phyloP scores from a whole-genome alignment of 1,284 basidiomycete genomes.

The Laetiporus sulphureus region DNA sequence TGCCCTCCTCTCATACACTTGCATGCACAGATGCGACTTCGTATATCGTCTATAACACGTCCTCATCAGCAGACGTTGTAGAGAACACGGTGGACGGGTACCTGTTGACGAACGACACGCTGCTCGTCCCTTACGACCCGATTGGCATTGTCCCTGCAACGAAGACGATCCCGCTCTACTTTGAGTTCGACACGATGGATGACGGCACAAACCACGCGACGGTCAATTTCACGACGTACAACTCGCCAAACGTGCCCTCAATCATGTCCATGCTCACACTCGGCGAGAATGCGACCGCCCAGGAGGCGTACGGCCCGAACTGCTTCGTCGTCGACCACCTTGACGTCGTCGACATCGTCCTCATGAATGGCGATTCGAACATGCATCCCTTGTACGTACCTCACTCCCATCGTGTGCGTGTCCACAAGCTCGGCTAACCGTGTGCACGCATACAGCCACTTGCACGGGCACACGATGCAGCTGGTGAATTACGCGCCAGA shows the following conservation, averaged over 20 bases:
- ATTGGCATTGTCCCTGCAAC: constrained; percentile 38
- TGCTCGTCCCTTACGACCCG: constrained; percentile 48
- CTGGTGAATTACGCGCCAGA: constrained; percentile 69
- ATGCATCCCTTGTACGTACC: constrained; percentile 78
- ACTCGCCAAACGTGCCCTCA: constrained; percentile 63
- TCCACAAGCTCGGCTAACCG: neutral
- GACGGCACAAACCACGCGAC: constrained; percentile 76
- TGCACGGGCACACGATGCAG: constrained; percentile 81
- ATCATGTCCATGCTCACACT: constrained; percentile 74
- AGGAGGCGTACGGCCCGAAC: constrained; percentile 73
- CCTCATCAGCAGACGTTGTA: constrained; percentile 38
- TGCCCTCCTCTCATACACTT: too few species aligned
- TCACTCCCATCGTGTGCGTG: too few species aligned
- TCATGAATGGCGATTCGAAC: constrained; percentile 75
- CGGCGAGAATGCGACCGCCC: constrained; percentile 63
- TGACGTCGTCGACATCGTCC: constrained; percentile 73
- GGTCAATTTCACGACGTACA: constrained; percentile 71
- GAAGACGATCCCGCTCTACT: constrained; percentile 50
- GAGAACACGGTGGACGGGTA: constrained; percentile 50
- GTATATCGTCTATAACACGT: constrained; percentile 68
- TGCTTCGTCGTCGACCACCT: constrained; percentile 71
- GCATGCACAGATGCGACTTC: constrained; percentile 63
- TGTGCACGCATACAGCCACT: constrained; percentile 42
- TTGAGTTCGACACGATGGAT: constrained; percentile 63
- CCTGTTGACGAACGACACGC: constrained; percentile 51